Conservation (phyloP, 371 early-diverging fungal species). For the Zychaea mexicana region DNA sequence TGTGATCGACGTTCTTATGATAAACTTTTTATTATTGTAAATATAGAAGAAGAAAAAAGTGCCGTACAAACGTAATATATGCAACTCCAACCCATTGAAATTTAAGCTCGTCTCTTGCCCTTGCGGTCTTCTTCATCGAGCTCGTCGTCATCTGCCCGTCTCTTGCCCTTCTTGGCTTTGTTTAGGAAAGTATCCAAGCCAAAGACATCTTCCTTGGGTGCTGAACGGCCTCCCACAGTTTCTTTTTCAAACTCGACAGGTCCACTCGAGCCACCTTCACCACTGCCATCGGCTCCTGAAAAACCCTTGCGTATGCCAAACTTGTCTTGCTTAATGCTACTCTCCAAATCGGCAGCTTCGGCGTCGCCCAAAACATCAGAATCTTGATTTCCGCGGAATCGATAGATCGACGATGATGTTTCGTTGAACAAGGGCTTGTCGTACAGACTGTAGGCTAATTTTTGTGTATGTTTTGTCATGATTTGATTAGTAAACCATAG, state of each 20-base stretch:
- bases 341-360: slow-evolving; percentile 71
- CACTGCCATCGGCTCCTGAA: slow-evolving; percentile 65
- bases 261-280: slow-evolving; percentile 56
- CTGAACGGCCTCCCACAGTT: slow-evolving; percentile 23
- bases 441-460: slow-evolving; percentile 80
- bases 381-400: slow-evolving; percentile 73
- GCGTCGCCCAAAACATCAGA: slow-evolving; percentile 72
- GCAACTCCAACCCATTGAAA: too few species aligned
- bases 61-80: neutral
- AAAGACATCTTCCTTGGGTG: slow-evolving; percentile 50
- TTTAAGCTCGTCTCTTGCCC: slow-evolving; percentile 21
- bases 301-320: slow-evolving; percentile 72
- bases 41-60: neutral
- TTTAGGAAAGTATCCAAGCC: slow-evolving; percentile 64
- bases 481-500: too few species aligned
- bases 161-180: slow-evolving; percentile 54
- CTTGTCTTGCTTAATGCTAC: slow-evolving; percentile 68
- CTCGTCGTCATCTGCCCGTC: slow-evolving; percentile 37
- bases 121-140: slow-evolving; percentile 21
- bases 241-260: slow-evolving; percentile 95
- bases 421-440: slow-evolving; percentile 91
- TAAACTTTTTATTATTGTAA: neutral
- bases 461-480: too few species aligned
- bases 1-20: neutral
- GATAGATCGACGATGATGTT: slow-evolving; percentile 76